Base-by-base conservation (phyloP, 352 stramenopile genomes). In the Globisporangium iwayamae region DNA sequence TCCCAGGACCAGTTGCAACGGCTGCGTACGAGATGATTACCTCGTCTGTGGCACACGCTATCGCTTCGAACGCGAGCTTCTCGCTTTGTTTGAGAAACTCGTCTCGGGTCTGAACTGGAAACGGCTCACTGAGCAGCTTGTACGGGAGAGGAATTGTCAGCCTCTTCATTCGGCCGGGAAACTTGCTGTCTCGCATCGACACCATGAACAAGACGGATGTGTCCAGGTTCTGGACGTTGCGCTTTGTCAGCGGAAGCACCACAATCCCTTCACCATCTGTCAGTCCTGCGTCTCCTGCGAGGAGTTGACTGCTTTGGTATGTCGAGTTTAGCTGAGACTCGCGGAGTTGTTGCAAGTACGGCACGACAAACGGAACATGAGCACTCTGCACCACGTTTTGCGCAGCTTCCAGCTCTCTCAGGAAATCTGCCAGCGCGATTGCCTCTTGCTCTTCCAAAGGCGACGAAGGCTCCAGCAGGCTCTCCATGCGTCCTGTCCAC, bases 121-220 rank as follows among this genome's bases (percentile, higher is more conserved):
- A 78, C 13, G 83, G 81, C 18, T 72, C n/a, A 2, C 69, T 78
- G 50, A 93, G 54, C 7, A 93, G 57, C 20, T 70, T 66, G 41
- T 76, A 78, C 9, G 82, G 82, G 10, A 91, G 72, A 18, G 82
- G 79, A 22, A 82, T 73, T 52, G 78, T 91, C 13, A 91, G 67
- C 5, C 85, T 79, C 62, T 85, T 86, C 68, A 93, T 76, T 18
- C 85, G 78, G 9, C 85, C 85, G 43, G 85, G 85, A 34, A 91
- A 93, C 60, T 91, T 90, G 53, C 74, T 82, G 60, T 93, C 85
- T 8, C 81, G 75, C 82, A 93, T 91, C 32, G 75, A 84, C 69
- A 80, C 85, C 18, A 93, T 53, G 39, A 79, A 87, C 69, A 56
- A 85, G 32, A 20, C 70, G n/a, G 41, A 73, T 47, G 48, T 53